These are phyloP conservation scores for Antarctomyces pellizariae DNA, from an alignment of 495 filamentous ascomycete species.

Conservation along the genomic window DNA sequence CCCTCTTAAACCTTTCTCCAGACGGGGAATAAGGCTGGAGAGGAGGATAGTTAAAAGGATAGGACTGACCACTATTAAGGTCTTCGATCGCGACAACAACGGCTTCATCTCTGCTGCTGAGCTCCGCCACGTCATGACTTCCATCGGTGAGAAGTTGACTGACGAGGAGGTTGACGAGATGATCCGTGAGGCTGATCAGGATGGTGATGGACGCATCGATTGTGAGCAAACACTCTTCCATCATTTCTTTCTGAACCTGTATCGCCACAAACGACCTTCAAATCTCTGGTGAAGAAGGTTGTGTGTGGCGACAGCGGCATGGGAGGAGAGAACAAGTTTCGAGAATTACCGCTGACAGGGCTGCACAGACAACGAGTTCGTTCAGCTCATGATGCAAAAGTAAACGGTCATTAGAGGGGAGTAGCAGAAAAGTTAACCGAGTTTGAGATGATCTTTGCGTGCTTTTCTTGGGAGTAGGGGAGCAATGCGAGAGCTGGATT, in stretches of 20 bases:
- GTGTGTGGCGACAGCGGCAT: too few relatives aligned
- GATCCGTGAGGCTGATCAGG: conserved; percentile 98
- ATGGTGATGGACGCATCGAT: conserved; percentile 89
- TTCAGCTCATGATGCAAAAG: conserved; percentile 99
- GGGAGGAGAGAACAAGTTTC: too few relatives aligned
- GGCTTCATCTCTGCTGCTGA: conserved; percentile 97
- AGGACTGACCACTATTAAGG: too few relatives aligned
- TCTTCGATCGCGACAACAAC: conserved; percentile 98
- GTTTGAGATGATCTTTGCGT: too few relatives aligned
- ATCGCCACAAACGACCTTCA: conserved; percentile 1
- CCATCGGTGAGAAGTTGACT: conserved; percentile 96
- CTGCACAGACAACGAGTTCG: conserved; percentile 99
- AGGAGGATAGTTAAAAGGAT: too few relatives aligned
- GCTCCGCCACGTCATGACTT: conserved; percentile 97
- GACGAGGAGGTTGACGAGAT: conserved; percentile 99
- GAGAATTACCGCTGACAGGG: conserved; percentile 15
- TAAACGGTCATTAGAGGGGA: too few relatives aligned
- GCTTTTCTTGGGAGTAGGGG: too few relatives aligned
- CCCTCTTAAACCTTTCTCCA: too few relatives aligned
- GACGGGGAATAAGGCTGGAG: too few relatives aligned
- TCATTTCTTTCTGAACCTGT: background rate
- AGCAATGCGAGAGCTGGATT: too few relatives aligned
- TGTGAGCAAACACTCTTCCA: conserved; percentile 28
- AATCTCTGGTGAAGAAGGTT: conserved; percentile 3
- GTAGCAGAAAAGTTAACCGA: too few relatives aligned